Percentiles rank a stretch among this genome's conserved stretches.
Conservation (phyloP, 805 yeast species). For the Starmera caribaea region DNA sequence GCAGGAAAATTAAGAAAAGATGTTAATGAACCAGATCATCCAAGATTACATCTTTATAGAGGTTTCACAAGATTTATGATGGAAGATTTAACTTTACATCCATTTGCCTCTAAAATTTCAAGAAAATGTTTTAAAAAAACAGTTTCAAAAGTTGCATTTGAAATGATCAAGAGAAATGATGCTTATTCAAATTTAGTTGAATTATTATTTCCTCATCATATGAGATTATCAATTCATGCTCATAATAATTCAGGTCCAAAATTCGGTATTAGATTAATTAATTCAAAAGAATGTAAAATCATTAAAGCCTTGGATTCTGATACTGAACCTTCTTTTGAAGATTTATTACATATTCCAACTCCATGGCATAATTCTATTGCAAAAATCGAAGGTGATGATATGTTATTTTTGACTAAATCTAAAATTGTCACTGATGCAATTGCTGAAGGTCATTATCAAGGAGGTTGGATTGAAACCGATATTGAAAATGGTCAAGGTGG, state of each 20-base stretch:
- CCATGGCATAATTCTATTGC: constrained; percentile 58
- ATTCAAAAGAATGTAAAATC: constrained; percentile 32
- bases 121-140: constrained; percentile 40
- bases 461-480: constrained; percentile 25
- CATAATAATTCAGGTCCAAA: constrained; percentile 53
- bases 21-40: constrained; percentile 43
- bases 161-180: constrained; percentile 56
- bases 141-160: constrained; percentile 46
- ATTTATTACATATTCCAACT: constrained; percentile 51
- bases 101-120: constrained; percentile 28
- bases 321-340: constrained; percentile 37
- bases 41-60: constrained; percentile 41
- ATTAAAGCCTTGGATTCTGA: constrained; percentile 30
- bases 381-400: constrained; percentile 26
- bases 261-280: constrained; percentile 43
- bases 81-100: constrained; percentile 41
- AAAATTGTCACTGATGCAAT: constrained; percentile 27
- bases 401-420: constrained; percentile 26
- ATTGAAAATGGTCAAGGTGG: constrained; percentile 26
- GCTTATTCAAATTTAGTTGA: constrained; percentile 58
- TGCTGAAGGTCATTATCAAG: constrained; percentile 22
- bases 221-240: constrained; percentile 53
- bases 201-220: constrained; percentile 46
- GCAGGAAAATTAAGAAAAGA: constrained; percentile 63
- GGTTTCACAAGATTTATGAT: constrained; percentile 53